A percentile compares a stretch with the other conserved stretches of the same genome.
Conservation (phyloP, 768 basidiomycete species). For the Mycena maculata region DNA sequence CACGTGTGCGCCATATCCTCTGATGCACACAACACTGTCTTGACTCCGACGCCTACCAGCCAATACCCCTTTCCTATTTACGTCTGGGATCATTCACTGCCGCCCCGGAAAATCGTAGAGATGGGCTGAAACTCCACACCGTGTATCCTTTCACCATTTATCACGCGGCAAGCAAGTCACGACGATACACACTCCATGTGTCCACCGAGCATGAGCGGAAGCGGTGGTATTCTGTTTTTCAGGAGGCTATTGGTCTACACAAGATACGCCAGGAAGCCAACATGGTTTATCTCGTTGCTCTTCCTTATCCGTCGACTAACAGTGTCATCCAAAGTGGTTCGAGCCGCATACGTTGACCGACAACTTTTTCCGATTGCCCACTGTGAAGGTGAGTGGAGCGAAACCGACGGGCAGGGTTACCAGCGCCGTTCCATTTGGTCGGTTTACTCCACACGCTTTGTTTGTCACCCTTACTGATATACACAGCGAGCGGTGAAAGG, state of each 20-base stretch:
- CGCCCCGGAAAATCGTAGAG: constrained; percentile 72
- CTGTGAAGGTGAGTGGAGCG: constrained; percentile 45
- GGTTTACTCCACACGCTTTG: neutral
- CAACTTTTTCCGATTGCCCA: constrained; percentile 66
- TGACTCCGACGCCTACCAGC: constrained; percentile 56
- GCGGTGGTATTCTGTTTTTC: constrained; percentile 72
- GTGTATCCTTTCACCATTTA: constrained; percentile 84
- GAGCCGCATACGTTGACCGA: constrained; percentile 69
- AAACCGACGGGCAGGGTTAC: constrained; percentile 68
- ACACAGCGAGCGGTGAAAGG: constrained; percentile 60
- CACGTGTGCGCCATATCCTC: constrained; percentile 62
- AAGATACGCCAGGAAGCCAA: constrained; percentile 76
- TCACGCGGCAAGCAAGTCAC: constrained; percentile 69
- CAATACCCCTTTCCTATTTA: constrained; percentile 84
- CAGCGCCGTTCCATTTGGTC: constrained; percentile 74
- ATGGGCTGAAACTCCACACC: constrained; percentile 65
- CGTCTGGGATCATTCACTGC: constrained; percentile 73
- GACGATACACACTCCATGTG: constrained; percentile 82
- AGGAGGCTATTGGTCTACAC: constrained; percentile 72
- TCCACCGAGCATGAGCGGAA: constrained; percentile 65
- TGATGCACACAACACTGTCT: neutral
- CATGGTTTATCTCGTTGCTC: constrained; percentile 61
- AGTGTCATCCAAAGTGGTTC: constrained; percentile 66
- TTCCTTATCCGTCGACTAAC: neutral
- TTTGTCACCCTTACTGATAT: constrained; percentile 5